phyloP scores from a whole-genome alignment of 352 stramenopile species.

The Pythium phragmitis region DNA sequence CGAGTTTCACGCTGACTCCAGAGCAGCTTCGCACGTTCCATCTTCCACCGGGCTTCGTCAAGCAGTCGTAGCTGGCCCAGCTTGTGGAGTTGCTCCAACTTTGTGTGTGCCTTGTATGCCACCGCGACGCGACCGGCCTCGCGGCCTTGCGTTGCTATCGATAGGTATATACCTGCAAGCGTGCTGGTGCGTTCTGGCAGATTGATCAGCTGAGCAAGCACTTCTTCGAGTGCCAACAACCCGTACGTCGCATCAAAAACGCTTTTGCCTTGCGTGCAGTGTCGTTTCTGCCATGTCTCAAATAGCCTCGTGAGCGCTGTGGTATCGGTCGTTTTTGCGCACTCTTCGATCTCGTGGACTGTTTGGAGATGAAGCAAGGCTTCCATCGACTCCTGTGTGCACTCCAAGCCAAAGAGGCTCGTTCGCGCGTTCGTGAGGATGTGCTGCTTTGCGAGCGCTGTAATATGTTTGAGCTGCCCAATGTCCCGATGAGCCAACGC shows the following conservation, averaged over 20 bases:
- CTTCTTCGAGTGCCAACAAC: slow-evolving; percentile 63
- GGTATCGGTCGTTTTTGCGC: slow-evolving; percentile 3
- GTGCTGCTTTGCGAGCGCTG: slow-evolving; percentile 41
- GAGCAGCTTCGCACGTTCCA: slow-evolving; percentile 77
- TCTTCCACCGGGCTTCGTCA: slow-evolving; percentile 58
- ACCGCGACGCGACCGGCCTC: slow-evolving; percentile 67
- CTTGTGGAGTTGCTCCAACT: slow-evolving; percentile 57
- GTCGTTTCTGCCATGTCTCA: slow-evolving; percentile 41
- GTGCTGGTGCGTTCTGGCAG: slow-evolving; percentile 22
- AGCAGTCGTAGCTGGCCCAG: slow-evolving; percentile 33
- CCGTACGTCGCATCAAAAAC: slow-evolving; percentile 60
- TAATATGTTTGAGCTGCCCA: slow-evolving; percentile 34
- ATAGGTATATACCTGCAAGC: slow-evolving; percentile 55
- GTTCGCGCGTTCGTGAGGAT: slow-evolving; percentile 55
- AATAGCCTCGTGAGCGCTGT: slow-evolving; percentile 26
- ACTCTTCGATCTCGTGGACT: slow-evolving; percentile 66
- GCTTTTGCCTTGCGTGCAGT: slow-evolving; percentile 10
- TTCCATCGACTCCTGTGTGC: slow-evolving; percentile 54
- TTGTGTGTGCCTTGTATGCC: slow-evolving; percentile 58
- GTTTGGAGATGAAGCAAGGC: slow-evolving; percentile 56
- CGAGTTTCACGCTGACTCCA: slow-evolving; percentile 73
- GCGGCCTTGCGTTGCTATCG: slow-evolving; percentile 52
- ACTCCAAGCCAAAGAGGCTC: slow-evolving; percentile 69
- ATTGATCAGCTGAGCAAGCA: slow-evolving; percentile 47
- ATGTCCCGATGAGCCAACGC: slow-evolving; percentile 58